These are phyloP conservation scores for Citrus sp. DNA, from an alignment of 345 rosid species.

Conservation along the genomic window DNA sequence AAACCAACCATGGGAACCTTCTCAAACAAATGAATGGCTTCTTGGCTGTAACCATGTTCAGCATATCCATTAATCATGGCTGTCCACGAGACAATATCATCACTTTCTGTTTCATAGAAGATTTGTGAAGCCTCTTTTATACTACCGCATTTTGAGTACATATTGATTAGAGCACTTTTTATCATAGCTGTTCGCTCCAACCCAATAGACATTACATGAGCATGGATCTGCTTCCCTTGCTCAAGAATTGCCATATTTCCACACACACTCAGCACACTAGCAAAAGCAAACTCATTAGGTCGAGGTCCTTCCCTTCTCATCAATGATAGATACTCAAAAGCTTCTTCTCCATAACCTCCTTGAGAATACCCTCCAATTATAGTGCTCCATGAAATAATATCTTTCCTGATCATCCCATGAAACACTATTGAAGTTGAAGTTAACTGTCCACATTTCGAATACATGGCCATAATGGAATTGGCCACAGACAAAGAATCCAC, in stretches of 20 bases:
- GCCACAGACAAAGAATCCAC: constrained; percentile 50
- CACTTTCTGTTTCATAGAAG: constrained; percentile 45
- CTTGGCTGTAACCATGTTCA: constrained; percentile 73
- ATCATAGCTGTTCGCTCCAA: constrained; percentile 44
- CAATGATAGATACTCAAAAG: constrained; percentile 61
- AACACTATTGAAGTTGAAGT: constrained; percentile 53
- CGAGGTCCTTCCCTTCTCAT: constrained; percentile 77
- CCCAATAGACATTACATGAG: constrained; percentile 52
- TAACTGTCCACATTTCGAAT: constrained; percentile 63
- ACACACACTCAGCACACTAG: constrained; percentile 77
- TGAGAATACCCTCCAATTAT: constrained; percentile 70
- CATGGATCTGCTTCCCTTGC: constrained; percentile 83
- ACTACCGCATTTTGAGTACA: constrained; percentile 92
- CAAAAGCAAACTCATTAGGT: constrained; percentile 71
- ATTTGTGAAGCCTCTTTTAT: constrained; percentile 64
- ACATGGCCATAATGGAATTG: constrained; percentile 72
- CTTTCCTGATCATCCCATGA: constrained; percentile 49
- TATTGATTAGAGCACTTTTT: constrained; percentile 67
- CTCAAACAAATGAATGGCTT: constrained; percentile 74
- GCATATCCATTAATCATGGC: constrained; percentile 92
- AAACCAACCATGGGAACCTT: constrained; percentile 47
- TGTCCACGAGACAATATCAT: constrained; percentile 70
- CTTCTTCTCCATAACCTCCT: constrained; percentile 66
- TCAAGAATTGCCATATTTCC: constrained; percentile 76
- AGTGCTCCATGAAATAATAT: constrained; percentile 87